Conservation (phyloP, 164 flowering plant genomes). For the Chloranthus sessilifolius region DNA sequence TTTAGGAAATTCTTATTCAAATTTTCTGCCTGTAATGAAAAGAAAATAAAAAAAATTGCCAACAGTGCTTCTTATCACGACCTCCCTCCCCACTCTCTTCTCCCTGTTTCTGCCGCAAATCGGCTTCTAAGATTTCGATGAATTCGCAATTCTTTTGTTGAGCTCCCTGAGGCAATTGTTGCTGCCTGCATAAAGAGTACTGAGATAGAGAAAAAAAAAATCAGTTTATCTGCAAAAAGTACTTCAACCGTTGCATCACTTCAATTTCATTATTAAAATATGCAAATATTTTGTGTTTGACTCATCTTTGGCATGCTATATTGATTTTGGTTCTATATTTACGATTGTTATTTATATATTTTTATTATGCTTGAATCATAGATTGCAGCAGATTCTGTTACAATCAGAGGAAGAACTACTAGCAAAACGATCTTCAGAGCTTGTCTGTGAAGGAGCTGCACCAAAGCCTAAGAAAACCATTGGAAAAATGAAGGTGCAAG, state of each 20-base stretch:
- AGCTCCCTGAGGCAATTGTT: too few relatives aligned
- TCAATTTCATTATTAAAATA: too few relatives aligned
- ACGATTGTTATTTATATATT: not conserved
- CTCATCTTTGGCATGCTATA: not conserved
- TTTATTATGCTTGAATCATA: slow-evolving; percentile 21
- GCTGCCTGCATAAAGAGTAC: not conserved
- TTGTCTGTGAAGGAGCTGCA: slow-evolving; percentile 48
- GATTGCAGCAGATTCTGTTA: slow-evolving; percentile 66
- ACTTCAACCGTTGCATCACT: too few relatives aligned
- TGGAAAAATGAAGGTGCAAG: slow-evolving; percentile 96
- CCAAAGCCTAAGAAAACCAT: slow-evolving; percentile 75
- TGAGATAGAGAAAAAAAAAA: slow-evolving; percentile 1
- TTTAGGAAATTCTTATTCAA: too few relatives aligned
- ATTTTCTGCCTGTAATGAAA: too few relatives aligned
- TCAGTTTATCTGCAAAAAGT: too few relatives aligned
- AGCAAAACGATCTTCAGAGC: slow-evolving; percentile 50
- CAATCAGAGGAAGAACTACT: slow-evolving; percentile 88
- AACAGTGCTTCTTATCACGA: too few relatives aligned
- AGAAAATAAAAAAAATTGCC: too few relatives aligned
- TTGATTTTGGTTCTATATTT: not conserved
- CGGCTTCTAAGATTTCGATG: too few relatives aligned
- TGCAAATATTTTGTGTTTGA: not conserved
- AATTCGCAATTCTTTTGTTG: too few relatives aligned
- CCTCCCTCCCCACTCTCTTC: too few relatives aligned
- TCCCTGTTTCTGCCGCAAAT: too few relatives aligned